A percentile compares a stretch with the other conserved stretches of the same genome.
phyloP scores from a whole-genome alignment of 2,329 filamentous ascomycete species.

The Claviceps sp. region DNA sequence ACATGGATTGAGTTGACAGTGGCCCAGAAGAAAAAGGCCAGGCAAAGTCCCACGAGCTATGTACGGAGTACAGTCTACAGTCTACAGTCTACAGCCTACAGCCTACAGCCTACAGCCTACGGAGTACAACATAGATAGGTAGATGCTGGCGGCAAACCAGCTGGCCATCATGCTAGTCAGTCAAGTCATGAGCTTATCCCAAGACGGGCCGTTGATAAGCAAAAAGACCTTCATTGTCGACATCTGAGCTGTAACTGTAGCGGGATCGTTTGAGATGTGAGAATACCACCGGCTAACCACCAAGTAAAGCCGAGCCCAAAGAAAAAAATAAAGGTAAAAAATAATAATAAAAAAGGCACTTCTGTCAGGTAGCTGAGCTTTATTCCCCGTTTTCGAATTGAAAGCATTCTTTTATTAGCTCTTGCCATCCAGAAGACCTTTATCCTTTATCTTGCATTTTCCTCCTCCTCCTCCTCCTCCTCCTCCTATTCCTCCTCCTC shows the following conservation, averaged over 20 bases:
- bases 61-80: too few relatives aligned
- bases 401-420: constrained; percentile 6
- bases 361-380: constrained; percentile 1
- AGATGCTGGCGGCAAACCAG: constrained; percentile 6
- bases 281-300: constrained; percentile 4
- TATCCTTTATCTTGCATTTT: neutral
- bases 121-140: too few relatives aligned
- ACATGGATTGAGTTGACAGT: constrained; percentile 13
- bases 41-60: constrained; percentile 3
- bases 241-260: constrained; percentile 1
- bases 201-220: constrained; percentile 8
- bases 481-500: neutral
- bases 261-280: constrained; percentile 1
- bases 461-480: neutral
- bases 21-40: constrained; percentile 1
- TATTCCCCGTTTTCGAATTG: constrained; percentile 3
- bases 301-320: neutral
- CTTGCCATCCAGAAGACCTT: constrained; percentile 2
- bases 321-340: neutral
- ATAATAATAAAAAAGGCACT: neutral
- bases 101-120: neutral
- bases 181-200: constrained; percentile 9
- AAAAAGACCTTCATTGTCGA: constrained; percentile 6
- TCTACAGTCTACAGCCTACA: neutral
- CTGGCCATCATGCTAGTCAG: constrained; percentile 2